phyloP scores from a whole-genome alignment of 768 basidiomycete genomes.

The Pholiota molesta region DNA sequence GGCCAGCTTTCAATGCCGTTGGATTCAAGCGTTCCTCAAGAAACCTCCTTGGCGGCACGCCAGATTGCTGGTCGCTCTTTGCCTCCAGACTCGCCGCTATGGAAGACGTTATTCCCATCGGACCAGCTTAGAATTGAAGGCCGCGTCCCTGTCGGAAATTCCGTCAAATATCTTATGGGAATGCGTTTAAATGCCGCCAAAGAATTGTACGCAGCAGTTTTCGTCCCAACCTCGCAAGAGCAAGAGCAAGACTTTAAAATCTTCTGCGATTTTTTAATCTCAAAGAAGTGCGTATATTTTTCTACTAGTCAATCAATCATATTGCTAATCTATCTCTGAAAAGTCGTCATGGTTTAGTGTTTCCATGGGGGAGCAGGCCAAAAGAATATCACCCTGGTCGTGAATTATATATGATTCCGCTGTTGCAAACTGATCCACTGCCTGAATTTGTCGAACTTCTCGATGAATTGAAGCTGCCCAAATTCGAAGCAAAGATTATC shows the following conservation, averaged over 20 bases:
- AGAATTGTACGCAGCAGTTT: slow-evolving; percentile 79
- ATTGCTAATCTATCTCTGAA: too few relatives aligned
- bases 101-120: slow-evolving; percentile 78
- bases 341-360: slow-evolving; percentile 85
- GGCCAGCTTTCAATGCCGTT: slow-evolving; percentile 77
- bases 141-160: slow-evolving; percentile 77
- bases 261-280: slow-evolving; percentile 67
- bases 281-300: slow-evolving; percentile 59
- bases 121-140: slow-evolving; percentile 79
- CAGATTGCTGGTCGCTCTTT: slow-evolving; percentile 80
- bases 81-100: slow-evolving; percentile 58
- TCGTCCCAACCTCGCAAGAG: slow-evolving; percentile 53
- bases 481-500: slow-evolving; percentile 60
- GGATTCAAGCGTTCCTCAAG: slow-evolving; percentile 70
- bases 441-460: slow-evolving; percentile 88
- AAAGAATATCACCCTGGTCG: slow-evolving; percentile 78
- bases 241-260: slow-evolving; percentile 58
- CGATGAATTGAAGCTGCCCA: slow-evolving; percentile 74
- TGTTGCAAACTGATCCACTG: slow-evolving; percentile 63
- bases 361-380: slow-evolving; percentile 81
- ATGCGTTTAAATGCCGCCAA: slow-evolving; percentile 76
- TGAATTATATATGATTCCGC: slow-evolving; percentile 85
- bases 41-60: slow-evolving; percentile 66
- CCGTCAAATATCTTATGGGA: slow-evolving; percentile 77
- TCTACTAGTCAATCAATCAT: not conserved